phyloP scores from a whole-genome alignment of 805 yeast species.

The Blastobotrys robertii region DNA sequence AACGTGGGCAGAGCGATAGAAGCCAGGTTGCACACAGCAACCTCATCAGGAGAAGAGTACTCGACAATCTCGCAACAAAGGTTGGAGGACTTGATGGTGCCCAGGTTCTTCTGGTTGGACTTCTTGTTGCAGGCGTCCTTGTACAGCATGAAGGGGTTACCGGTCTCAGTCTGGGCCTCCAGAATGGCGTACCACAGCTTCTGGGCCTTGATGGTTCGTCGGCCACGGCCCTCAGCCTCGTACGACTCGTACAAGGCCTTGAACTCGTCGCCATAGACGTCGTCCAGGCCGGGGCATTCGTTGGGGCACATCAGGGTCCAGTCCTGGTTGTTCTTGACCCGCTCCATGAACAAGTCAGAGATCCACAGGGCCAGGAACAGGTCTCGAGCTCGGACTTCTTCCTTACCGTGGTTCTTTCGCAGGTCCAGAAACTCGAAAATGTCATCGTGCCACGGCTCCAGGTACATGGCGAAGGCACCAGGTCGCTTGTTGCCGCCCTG shows the following conservation, averaged over 20 bases:
- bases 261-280: constrained; percentile 78
- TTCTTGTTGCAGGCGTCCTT: constrained; percentile 86
- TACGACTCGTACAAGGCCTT: constrained; percentile 60
- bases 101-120: constrained; percentile 85
- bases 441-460: constrained; percentile 97
- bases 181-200: constrained; percentile 83
- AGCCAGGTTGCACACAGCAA: constrained; percentile 92
- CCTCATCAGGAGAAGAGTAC: constrained; percentile 84
- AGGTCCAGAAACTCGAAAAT: constrained; percentile 77
- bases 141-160: constrained; percentile 89
- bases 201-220: constrained; percentile 68
- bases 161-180: constrained; percentile 92
- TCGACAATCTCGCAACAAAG: constrained; percentile 92
- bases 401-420: constrained; percentile 90
- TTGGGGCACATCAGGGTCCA: constrained; percentile 91
- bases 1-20: constrained; percentile 83
- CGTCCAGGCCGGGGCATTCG: constrained; percentile 78
- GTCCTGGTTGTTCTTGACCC: constrained; percentile 65
- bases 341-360: constrained; percentile 87
- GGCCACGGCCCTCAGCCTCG: constrained; percentile 59
- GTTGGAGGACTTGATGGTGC: constrained; percentile 86
- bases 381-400: constrained; percentile 88
- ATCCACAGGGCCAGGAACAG: constrained; percentile 91
- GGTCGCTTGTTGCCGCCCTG: constrained; percentile 99
- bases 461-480: constrained; percentile 88